Conservation (phyloP, 148 eudicot genomes). For the Rheum nobile region DNA sequence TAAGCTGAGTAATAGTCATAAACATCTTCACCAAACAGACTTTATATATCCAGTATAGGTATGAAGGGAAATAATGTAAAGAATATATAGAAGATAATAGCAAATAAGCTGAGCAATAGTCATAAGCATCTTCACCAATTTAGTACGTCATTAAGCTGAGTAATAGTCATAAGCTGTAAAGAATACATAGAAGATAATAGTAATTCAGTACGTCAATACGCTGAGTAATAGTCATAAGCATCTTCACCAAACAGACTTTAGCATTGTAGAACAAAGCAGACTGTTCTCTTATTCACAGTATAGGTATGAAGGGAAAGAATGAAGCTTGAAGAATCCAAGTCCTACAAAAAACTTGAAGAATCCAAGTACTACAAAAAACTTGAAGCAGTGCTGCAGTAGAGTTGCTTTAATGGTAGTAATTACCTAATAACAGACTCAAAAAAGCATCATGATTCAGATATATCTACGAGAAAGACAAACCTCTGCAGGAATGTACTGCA, state of each 20-base stretch:
- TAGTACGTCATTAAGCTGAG: too few species aligned
- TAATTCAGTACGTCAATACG: not conserved
- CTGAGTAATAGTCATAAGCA: not conserved
- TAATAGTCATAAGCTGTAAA: too few species aligned
- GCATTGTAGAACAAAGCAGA: conserved; percentile 1
- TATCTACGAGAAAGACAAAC: conserved; percentile 24
- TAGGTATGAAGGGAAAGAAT: not conserved
- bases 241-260: not conserved
- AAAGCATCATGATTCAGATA: not conserved
- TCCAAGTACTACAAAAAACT: not conserved
- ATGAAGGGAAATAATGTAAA: too few species aligned
- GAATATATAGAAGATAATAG: too few species aligned
- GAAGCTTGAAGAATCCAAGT: not conserved
- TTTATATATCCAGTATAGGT: not conserved
- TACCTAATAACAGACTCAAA: not conserved
- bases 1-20: not conserved
- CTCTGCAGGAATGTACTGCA: conserved; percentile 88
- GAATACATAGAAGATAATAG: too few species aligned
- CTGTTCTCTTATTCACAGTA: not conserved
- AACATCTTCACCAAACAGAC: not conserved
- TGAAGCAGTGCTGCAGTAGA: not conserved
- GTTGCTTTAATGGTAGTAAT: not conserved
- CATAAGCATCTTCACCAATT: too few species aligned
- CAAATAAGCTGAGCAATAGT: too few species aligned
- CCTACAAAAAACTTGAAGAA: not conserved